phyloP scores from a whole-genome alignment of 2,329 filamentous ascomycete species.

The Pyrenophora seminiperda region DNA sequence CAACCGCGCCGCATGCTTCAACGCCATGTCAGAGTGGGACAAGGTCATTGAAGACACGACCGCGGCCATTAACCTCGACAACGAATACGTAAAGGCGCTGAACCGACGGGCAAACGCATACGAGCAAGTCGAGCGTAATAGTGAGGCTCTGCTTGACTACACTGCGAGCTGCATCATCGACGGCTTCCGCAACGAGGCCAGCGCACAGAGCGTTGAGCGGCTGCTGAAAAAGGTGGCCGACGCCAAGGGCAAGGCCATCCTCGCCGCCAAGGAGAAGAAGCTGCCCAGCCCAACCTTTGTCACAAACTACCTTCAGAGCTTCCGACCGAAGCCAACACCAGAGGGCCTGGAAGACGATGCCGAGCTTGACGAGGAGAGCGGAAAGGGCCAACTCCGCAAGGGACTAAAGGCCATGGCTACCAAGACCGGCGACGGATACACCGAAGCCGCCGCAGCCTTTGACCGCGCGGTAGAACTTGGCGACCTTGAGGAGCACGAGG shows the following conservation, averaged over 20 bases:
- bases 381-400: conserved; percentile 82
- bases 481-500: conserved; percentile 80
- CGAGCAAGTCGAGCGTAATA: conserved; percentile 88
- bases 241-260: conserved; percentile 87
- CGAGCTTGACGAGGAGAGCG: conserved; percentile 77
- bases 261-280: conserved; percentile 79
- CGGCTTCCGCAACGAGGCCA: conserved; percentile 89
- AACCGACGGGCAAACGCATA: conserved; percentile 97
- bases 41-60: conserved; percentile 97
- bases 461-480: conserved; percentile 84
- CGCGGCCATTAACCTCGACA: conserved; percentile 89
- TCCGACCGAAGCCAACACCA: conserved; percentile 81
- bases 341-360: conserved; percentile 79
- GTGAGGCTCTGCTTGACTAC: conserved; percentile 94
- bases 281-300: conserved; percentile 96
- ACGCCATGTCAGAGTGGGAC: conserved; percentile 89
- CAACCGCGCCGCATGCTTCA: conserved; percentile 97
- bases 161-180: conserved; percentile 99
- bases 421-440: conserved; percentile 89
- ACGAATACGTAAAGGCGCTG: conserved; percentile 95
- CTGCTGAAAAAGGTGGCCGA: conserved; percentile 97
- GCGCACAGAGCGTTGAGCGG: conserved; percentile 87
- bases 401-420: conserved; percentile 80
- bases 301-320: conserved; percentile 98
- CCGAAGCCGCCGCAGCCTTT: conserved; percentile 83